Conservation (phyloP, 306 rosid genomes). For the Fagus sylvatica region DNA sequence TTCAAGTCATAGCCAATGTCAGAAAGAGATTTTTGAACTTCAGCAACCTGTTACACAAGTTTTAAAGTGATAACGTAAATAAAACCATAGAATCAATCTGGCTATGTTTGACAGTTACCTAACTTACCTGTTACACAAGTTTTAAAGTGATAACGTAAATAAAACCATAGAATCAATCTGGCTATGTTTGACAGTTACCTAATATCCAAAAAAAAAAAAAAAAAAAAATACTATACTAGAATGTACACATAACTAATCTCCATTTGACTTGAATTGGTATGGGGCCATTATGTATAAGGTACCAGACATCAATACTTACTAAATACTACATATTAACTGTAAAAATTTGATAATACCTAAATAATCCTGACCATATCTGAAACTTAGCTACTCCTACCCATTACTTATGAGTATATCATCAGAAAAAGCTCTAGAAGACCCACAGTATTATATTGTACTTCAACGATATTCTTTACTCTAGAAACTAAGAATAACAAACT, state of each 20-base stretch:
- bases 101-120: too few relatives aligned
- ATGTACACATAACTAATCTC: neutral
- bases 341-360: too few relatives aligned
- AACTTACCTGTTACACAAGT: conserved; percentile 67
- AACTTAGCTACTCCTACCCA: too few relatives aligned
- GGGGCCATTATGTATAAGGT: too few relatives aligned
- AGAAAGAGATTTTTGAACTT: conserved; percentile 59
- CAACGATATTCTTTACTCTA: neutral
- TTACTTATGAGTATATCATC: neutral
- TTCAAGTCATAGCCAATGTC: conserved; percentile 58
- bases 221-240: neutral
- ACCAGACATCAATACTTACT: too few relatives aligned
- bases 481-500: conserved; percentile 1
- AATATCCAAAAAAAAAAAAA: neutral
- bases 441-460: neutral
- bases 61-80: conserved; percentile 5
- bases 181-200: neutral
- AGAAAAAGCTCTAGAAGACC: neutral
- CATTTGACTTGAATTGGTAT: too few relatives aligned
- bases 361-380: too few relatives aligned
- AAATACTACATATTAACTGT: too few relatives aligned
- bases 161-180: neutral
- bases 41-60: conserved; percentile 64
- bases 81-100: neutral
- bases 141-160: conserved; percentile 4